These are phyloP conservation scores for Podospora pseudoanserina DNA, from an alignment of 495 filamentous ascomycete species.

Conservation along the genomic window DNA sequence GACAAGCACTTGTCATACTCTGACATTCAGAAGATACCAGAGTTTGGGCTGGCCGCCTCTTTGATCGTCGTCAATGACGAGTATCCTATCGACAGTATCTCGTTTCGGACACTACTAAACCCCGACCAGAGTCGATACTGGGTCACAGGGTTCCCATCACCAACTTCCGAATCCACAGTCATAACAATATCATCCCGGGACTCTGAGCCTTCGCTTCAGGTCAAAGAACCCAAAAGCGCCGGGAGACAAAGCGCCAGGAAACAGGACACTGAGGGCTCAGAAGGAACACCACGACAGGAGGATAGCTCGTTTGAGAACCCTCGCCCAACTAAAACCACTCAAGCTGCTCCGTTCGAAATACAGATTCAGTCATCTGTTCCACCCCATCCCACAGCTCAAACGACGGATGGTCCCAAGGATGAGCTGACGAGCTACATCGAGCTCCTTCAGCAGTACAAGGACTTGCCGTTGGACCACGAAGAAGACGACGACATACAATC, in stretches of 20 bases:
- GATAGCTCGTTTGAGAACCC: conserved; percentile 10
- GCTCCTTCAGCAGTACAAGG: conserved; percentile 33
- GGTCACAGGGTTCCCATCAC: conserved; percentile 41
- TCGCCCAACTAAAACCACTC: neutral
- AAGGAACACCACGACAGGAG: conserved; percentile 19
- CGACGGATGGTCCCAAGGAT: conserved; percentile 19
- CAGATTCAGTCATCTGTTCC: neutral
- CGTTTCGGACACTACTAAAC: conserved; percentile 55
- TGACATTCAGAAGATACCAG: conserved; percentile 62
- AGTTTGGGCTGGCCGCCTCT: conserved; percentile 49
- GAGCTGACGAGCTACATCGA: conserved; percentile 36
- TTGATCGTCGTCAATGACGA: conserved; percentile 61
- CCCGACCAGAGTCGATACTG: conserved; percentile 57
- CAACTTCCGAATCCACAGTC: neutral
- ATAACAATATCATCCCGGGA: conserved; percentile 11
- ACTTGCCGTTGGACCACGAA: conserved; percentile 38
- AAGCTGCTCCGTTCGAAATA: neutral
- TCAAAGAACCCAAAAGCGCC: conserved; percentile 26
- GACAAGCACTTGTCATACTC: conserved; percentile 64
- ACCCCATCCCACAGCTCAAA: neutral
- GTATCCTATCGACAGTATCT: conserved; percentile 77
- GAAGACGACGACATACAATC: conserved; percentile 34
- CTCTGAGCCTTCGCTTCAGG: conserved; percentile 26
- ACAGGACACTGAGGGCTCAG: neutral
- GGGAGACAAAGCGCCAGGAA: conserved; percentile 11